Conservation (phyloP, 352 stramenopile species). For the Phytophthora citricola region DNA sequence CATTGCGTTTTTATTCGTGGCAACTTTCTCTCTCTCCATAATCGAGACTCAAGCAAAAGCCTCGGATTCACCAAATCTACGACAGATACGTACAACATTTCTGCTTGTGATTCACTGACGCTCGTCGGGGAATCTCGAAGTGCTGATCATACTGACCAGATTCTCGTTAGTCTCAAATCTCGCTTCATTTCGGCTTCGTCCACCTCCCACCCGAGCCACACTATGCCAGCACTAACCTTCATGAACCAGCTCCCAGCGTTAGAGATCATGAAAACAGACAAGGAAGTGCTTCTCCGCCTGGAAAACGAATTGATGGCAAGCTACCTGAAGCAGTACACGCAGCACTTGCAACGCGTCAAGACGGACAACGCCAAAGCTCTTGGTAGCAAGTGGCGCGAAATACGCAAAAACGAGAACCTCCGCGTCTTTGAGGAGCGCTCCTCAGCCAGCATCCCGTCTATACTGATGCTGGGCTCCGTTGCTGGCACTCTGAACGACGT, state of each 20-base stretch:
- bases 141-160: neutral
- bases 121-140: no score
- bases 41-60: no score
- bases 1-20: no score
- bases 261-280: conserved; percentile 25
- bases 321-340: conserved; percentile 33
- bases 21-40: no score
- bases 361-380: conserved; percentile 8
- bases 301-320: conserved; percentile 25
- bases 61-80: no score
- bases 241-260: conserved; percentile 23
- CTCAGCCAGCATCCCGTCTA: conserved; percentile 17
- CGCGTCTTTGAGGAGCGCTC: conserved; percentile 37
- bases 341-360: conserved; percentile 20
- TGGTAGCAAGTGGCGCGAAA: conserved; percentile 32
- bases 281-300: conserved; percentile 22
- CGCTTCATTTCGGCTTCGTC: neutral
- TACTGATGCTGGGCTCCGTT: conserved; percentile 33
- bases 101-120: no score
- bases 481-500: conserved; percentile 46
- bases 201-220: neutral
- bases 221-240: conserved; percentile 21
- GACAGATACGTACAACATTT: no score
- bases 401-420: conserved; percentile 34
- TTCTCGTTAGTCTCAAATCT: neutral